Percentiles rank a stretch among this genome's conserved stretches.
Evolutionary conservation across 495 filamentous ascomycete species (phyloP).

Genomic region (Trichoderma reesei): DNA sequence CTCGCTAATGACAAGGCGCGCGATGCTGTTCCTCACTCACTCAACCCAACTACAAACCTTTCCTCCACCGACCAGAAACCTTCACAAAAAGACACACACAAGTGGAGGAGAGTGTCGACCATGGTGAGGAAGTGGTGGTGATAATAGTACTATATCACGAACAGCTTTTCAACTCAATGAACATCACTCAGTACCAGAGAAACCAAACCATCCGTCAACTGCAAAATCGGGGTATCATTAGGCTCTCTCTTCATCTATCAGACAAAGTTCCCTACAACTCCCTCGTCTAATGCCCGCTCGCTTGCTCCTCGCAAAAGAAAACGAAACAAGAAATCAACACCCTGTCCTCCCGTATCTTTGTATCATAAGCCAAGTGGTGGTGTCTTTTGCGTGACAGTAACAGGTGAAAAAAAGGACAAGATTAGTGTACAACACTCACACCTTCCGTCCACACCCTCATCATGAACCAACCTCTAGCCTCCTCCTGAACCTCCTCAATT

Average conservation of each 20-base stretch:
- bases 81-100: background rate
- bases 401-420: background rate
- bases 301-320: background rate
- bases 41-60: background rate
- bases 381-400: background rate
- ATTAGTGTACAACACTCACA: background rate
- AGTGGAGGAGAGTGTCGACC: too few relatives aligned
- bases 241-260: constrained; percentile 7
- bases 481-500: background rate
- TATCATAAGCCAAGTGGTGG: constrained; percentile 4
- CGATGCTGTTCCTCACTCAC: background rate
- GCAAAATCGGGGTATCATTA: constrained; percentile 8
- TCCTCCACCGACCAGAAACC: background rate
- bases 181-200: too few relatives aligned
- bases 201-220: background rate
- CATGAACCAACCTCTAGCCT: background rate
- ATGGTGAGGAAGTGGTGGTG: too few relatives aligned
- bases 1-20: background rate
- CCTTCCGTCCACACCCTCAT: too few relatives aligned
- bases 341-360: background rate
- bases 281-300: constrained; percentile 6
- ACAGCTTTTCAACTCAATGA: too few relatives aligned
- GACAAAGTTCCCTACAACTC: constrained; percentile 4
- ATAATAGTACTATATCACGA: too few relatives aligned
- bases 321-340: background rate